Conservation (phyloP, 2,329 filamentous ascomycete genomes). For the Stachybotrys echinatus region DNA sequence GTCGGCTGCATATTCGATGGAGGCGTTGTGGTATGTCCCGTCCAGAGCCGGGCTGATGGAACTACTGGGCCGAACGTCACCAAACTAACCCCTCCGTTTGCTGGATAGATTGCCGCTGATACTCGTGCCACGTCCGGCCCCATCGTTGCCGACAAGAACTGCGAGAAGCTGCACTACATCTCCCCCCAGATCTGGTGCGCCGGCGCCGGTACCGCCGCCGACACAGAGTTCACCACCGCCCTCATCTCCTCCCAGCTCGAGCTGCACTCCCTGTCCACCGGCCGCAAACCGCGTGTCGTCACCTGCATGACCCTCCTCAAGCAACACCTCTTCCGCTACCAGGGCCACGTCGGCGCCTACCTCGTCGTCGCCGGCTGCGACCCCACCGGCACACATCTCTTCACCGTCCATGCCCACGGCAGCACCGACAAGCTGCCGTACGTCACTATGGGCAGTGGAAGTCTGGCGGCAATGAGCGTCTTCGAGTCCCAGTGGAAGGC, state of each 20-base stretch:
- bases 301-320: constrained; percentile 99
- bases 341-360: constrained; percentile 96
- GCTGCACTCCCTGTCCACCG: constrained; percentile 92
- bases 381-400: constrained; percentile 89
- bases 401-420: constrained; percentile 97
- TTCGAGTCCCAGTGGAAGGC: constrained; percentile 96
- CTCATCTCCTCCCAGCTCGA: constrained; percentile 98
- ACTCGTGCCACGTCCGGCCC: constrained; percentile 95
- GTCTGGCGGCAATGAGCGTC: constrained; percentile 92
- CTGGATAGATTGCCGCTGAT: constrained; percentile 81
- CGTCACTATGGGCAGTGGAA: constrained; percentile 97
- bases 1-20: constrained; percentile 96
- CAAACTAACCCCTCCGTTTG: constrained; percentile 9
- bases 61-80: not conserved
- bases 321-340: constrained; percentile 98
- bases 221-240: constrained; percentile 98
- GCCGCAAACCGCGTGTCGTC: constrained; percentile 92
- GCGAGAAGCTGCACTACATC: constrained; percentile 99
- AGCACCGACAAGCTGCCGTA: constrained; percentile 98
- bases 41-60: too few relatives aligned
- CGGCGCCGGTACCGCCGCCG: constrained; percentile 92
- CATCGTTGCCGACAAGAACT: constrained; percentile 99
- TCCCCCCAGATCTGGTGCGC: constrained; percentile 98
- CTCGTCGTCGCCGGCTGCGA: constrained; percentile 96
- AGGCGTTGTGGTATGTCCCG: constrained; percentile 75